A percentile compares a stretch with the other conserved stretches of the same genome.
phyloP scores from a whole-genome alignment of 208 protist species.

The Acanthamoeba healyi region DNA sequence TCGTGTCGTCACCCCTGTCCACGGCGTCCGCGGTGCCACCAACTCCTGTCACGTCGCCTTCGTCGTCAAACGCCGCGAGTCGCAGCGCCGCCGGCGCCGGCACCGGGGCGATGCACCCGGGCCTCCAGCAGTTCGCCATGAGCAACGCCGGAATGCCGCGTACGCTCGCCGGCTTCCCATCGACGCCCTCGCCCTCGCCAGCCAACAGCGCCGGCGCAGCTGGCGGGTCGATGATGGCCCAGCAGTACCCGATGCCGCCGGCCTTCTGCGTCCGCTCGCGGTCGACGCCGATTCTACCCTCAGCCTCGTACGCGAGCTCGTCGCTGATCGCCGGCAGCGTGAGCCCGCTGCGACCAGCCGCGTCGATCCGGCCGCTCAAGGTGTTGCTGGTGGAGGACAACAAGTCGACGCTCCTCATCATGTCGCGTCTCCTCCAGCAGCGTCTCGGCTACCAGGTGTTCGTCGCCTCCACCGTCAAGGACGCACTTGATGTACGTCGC shows the following conservation, averaged over 20 bases:
- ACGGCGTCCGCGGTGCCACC: background rate
- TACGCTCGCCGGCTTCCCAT: background rate
- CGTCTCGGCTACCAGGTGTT: constrained; percentile 31
- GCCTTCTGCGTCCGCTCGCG: constrained; percentile 4
- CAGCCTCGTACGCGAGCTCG: constrained; percentile 4
- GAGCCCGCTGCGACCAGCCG: background rate
- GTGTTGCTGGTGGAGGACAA: constrained; percentile 54
- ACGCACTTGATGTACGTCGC: background rate
- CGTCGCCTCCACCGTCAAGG: constrained; percentile 37
- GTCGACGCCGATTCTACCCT: constrained; percentile 35
- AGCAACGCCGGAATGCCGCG: background rate
- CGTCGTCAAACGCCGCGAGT: background rate
- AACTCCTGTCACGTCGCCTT: background rate
- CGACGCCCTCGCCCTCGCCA: background rate
- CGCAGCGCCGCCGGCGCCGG: no score
- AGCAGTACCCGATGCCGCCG: background rate
- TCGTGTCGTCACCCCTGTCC: background rate
- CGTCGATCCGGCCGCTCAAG: constrained; percentile 35
- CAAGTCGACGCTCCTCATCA: constrained; percentile 51
- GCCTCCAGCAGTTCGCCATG: background rate
- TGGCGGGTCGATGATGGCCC: background rate
- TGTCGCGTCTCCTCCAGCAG: constrained; percentile 45
- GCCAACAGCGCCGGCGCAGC: background rate
- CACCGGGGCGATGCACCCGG: background rate
- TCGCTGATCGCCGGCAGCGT: background rate